Evolutionary conservation across 2,329 filamentous ascomycete genomes (phyloP), one percentile per base, ranked within the genome.

Genomic region (Stromatinia cepivora): DNA sequence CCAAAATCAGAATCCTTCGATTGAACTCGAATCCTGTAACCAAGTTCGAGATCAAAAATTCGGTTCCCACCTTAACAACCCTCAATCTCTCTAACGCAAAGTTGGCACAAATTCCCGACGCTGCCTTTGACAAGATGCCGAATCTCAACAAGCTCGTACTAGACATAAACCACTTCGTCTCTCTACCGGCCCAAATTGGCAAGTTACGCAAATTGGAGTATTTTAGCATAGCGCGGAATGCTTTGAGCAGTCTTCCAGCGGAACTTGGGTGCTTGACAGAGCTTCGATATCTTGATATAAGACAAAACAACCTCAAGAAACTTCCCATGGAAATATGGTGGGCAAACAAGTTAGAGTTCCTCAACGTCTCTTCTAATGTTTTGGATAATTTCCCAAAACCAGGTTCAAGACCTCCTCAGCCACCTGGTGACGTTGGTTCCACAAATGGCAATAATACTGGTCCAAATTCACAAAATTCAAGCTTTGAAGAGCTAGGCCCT

Each of bases 301-400:
- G 94, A 72, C 93, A 95, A 77, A 99, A 98, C 82, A 99, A 98
- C 77, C 86, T 99, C 70, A 91, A 90, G 73, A 91, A 90, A 76
- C 83, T 99, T 45, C 95, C 95, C 2, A 88, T 92, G 77, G 95
- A 99, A 77, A 86, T 99, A n/a, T 99, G 95, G 95, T 94, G 92
- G 84, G 94, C 94, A 65, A 90, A 90, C 75, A 93, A 91, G 77
- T 81, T 99, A 67, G 94, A 98, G 79, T 94, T 91, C 0, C 86
- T 99, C 70, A 99, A 99, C 75, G 90, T 97, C 17, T 98, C 94
- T 0, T 97, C 95, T 15, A 99, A 99, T 75, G 90, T 98, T 9
- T 84, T 99, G 28, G 91, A 94, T 64, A 88, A 87, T 53, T 98
- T 99, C 77, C 95, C 95, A 0, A 97, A 97, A 78, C 92, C 92